Evolutionary conservation across 2,329 filamentous ascomycete genomes (phyloP), one percentile per base, ranked within the genome.

Genomic region (Fusarium drepaniforme): DNA sequence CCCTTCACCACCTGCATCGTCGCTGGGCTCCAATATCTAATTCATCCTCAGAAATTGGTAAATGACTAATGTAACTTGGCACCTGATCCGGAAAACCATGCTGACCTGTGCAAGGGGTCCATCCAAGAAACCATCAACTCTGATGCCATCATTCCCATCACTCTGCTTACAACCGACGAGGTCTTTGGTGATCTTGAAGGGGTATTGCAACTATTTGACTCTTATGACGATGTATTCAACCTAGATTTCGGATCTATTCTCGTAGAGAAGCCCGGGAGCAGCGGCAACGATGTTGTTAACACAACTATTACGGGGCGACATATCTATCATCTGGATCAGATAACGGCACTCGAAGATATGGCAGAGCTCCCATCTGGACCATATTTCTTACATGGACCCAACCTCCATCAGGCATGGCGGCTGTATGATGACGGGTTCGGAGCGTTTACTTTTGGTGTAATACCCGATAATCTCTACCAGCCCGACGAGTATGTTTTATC

Each of bases 121-220:
- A 84, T 85, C n/a, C 78, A 84, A 67, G 83, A 84, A 70, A 84
- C 81, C 37, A 85, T 85, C 69, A 82, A 84, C 25, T 80, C 84
- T 1, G 84, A 85, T 66, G 82, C 81, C 61, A 76, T 85, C 15
- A 77, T 85, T 18, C 84, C 84, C 11, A 82, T 85, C 23, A 85
- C 84, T 15, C 79, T 85, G 7, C 79, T 85, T 8, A 81, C 81
- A 30, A 82, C 83, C 1, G 76, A 81, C 6, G 83, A 85, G 73
- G 76, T 85, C 56, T 83, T 82, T 62, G 77, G 77, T 21, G 76
- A 84, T n/a, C 70, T 85, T 3, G 83, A 85, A 8, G 76, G 73
- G 6, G 78, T 82, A 2, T 70, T 85, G 11, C 66, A 79, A 2
- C 71, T 81, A 2, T 82, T 84, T 11, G 80, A 82, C 16, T 67